Conservation (phyloP, 176 grass and related monocot species). For the Zea luxurians region DNA sequence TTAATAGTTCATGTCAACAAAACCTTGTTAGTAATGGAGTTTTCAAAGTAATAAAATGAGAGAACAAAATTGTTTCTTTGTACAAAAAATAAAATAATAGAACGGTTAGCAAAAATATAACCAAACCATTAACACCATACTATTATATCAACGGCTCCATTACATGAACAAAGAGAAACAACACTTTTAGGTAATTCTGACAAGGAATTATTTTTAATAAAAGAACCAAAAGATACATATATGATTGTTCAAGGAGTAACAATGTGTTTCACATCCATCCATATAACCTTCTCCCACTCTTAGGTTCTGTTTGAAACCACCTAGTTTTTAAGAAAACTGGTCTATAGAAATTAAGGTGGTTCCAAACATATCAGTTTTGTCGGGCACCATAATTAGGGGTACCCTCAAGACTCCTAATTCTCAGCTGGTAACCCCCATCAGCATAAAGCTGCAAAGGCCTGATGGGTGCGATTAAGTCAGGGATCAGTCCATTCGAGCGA, state of each 20-base stretch:
- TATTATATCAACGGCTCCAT: not conserved
- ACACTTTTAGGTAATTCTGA: not conserved
- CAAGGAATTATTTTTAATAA: constrained; percentile 19
- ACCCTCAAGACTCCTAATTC: too few species aligned
- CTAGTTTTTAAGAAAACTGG: too few species aligned
- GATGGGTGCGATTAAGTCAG: too few species aligned
- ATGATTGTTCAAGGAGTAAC: constrained; percentile 4
- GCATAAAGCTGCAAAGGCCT: too few species aligned
- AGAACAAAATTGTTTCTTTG: not conserved
- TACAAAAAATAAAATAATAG: too few species aligned
- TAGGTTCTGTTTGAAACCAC: too few species aligned
- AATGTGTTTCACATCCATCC: not conserved
- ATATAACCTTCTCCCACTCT: too few species aligned
- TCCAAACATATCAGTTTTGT: too few species aligned
- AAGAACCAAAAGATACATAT: not conserved
- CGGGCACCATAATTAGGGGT: too few species aligned
- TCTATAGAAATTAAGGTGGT: too few species aligned
- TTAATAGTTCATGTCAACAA: constrained; percentile 76
- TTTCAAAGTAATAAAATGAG: constrained; percentile 1
- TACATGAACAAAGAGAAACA: constrained; percentile 30
- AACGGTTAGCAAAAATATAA: constrained; percentile 13
- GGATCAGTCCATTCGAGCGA: too few species aligned
- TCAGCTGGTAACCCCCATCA: too few species aligned
- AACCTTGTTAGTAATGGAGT: constrained; percentile 27
- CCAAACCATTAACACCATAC: constrained; percentile 7